Base-by-base conservation (phyloP, 164 flowering plant genomes). In the Annona squamosa region DNA sequence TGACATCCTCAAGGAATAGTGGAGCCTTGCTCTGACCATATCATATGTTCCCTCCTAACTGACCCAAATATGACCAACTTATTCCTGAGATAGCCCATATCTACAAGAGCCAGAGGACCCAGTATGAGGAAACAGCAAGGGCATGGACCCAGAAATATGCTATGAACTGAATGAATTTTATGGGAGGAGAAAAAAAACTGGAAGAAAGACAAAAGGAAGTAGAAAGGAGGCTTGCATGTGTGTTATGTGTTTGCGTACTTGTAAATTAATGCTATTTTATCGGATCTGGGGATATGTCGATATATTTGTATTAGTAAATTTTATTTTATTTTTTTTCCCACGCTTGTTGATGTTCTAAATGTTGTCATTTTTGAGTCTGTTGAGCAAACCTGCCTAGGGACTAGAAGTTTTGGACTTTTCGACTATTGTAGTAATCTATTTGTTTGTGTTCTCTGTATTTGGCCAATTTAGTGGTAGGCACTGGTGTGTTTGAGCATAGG, bases 111-210 rank as follows among this genome's bases (percentile, higher is more conserved):
- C 83, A 83, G 71, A 78, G 77, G 71, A 65, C 10, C 65, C 77
- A 79, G 47, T 83, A 83, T 18, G 85, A 83, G 64, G 77, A 76
- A 62, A 83, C 85, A 62, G 85, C 85, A 43, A 80, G 83, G 46
- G 76, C 80, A n/a, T 83, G 85, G 85, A 81, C 85, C 68, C 85
- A 79, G 80, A 83, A 83, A 65, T 83, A 81, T 75, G 85, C 85
- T 48, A 83, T 83, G 85, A 76, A 76, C 72, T 79, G 70, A 79
- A 18, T 16, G 17, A 13, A 62, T 71, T 63, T 37, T 4, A 4
- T 19, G 13, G 37, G 9, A 64, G 37, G 43, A 37, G 47, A 3
- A 66, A 17, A 17, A 6, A 66, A 66, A 41, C 68, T n/a, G 46
- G 4, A 1, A 66, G 12, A 66, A 44, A 42, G n/a, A 16, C 18